Evolutionary conservation across 225 moss, liverwort and hornwort genomes (phyloP), one percentile per base, ranked within the genome.

Genomic region (Physcomitrellopsis africana): DNA sequence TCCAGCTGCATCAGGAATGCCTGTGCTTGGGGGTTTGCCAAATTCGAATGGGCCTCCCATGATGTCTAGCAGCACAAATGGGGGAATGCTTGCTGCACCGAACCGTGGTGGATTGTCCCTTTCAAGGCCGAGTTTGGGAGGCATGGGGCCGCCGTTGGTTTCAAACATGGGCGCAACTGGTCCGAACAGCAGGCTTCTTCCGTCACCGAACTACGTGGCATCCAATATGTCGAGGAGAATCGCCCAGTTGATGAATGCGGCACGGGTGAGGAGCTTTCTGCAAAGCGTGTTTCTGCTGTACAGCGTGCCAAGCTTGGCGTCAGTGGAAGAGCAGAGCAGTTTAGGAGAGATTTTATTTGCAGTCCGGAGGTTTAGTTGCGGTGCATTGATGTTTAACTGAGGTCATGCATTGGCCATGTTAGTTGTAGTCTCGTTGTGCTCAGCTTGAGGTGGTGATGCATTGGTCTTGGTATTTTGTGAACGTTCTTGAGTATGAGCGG

Each of bases 61-160:
- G 86, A 71, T 94, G 72, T 71, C 84, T 32, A 70, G 81, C 42
- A 79, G 88, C 77, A 82, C 84, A 68, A 82, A 71, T 72, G 86
- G 89, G 71, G 86, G 84, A 43, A 92, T 89, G 85, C 77, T 92
- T 76, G 88, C 78, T 81, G 92, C 88, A 82, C 76, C 90, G 63
- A 86, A 81, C 86, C 88, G 94, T 74, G 87, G 92, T 49, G 15
- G 15, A 45, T 79, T 94, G 85, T 81, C 93, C 55, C 81, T 92
- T 58, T 84, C 86, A 54, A 81, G 93, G 72, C 77, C 89, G 64
- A 89, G 91, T 66, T 68, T 91, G 76, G 77, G 88, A 70, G 83
- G 83, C 80, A 83, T 92, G 79, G 90, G 92, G 22, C 84, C 93
- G 70, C 85, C 86, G 20, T 85, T 79, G 74, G 86, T 86, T 51